Conservation (phyloP, 2,329 filamentous ascomycete genomes). For the Calycina marina region DNA sequence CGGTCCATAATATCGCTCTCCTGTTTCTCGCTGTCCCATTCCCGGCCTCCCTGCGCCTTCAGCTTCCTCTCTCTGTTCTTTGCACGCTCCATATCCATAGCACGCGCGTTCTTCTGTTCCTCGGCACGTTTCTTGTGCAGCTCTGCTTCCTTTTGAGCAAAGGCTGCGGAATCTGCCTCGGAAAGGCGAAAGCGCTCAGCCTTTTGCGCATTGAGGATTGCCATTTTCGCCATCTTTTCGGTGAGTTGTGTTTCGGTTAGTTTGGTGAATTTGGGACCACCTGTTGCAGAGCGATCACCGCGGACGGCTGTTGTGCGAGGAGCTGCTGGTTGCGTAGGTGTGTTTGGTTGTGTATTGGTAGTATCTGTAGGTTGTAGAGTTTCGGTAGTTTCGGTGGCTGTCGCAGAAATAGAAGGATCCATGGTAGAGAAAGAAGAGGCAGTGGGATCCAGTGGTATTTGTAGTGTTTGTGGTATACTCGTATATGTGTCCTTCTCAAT, state of each 20-base stretch:
- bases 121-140: slow-evolving; percentile 33
- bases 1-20: slow-evolving; percentile 21
- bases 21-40: slow-evolving; percentile 23
- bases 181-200: slow-evolving; percentile 46
- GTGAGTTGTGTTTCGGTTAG: slow-evolving; percentile 50
- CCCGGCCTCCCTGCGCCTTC: slow-evolving; percentile 20
- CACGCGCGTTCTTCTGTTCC: slow-evolving; percentile 17
- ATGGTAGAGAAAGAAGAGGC: not conserved
- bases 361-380: not conserved
- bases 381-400: not conserved
- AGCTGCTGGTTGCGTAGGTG: not conserved
- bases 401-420: not conserved
- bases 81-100: slow-evolving; percentile 23
- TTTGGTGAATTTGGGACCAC: slow-evolving; percentile 39
- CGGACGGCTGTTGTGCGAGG: slow-evolving; percentile 28
- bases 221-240: slow-evolving; percentile 44
- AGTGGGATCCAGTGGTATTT: not conserved
- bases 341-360: not conserved
- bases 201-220: slow-evolving; percentile 43
- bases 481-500: too few relatives aligned
- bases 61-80: slow-evolving; percentile 23
- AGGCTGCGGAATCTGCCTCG: slow-evolving; percentile 52
- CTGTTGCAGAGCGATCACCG: slow-evolving; percentile 38
- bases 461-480: too few relatives aligned
- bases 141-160: slow-evolving; percentile 46